Evolutionary conservation across 768 basidiomycete genomes (phyloP), one percentile per base, ranked within the genome.

Genomic region (Termitomyces sp.): DNA sequence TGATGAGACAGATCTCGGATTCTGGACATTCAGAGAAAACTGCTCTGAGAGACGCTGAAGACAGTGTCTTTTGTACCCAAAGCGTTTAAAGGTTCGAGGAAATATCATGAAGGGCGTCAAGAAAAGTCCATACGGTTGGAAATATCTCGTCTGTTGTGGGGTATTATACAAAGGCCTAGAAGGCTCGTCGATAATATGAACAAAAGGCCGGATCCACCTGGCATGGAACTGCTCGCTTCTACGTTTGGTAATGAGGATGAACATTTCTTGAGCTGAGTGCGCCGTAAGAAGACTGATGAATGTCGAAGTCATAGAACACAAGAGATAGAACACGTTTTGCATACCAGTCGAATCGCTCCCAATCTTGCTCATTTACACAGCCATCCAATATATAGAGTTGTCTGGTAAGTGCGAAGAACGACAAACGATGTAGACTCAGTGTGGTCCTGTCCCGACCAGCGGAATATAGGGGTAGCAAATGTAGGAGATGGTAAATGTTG

Each of bases 151-250:
- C 28, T 14, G n/a, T 3, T 23, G 19, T 51, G 49, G 46, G 54
- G 37, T 17, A 11, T 11, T 21, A 59, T 55, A 14, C 7, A 1
- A 43, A 59, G 48, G 7, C 30, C 42, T 14, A 38, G n/a, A 14
- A 59, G n/a, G 35, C 17, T 59, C 10, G 28, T 17, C 3, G 49
- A 45, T 17, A 59, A 54, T 2, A 55, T 17, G 8, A 35, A 55
- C 21, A 55, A 43, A 43, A 59, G 53, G 14, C 58, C 58, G 10
- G 58, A 47, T 19, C 54, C 58, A 28, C 49, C 21, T 19, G 54
- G 54, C 48, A 47, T 52, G 6, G 54, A 35, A 19, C 6, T 33
- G 6, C 52, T 35, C 11, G 17, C 21, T 19, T 45, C 42, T 7
- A 59, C 26, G 21, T 40, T 40, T 31, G 58, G 54, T n/a, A 55